Evolutionary conservation across 805 yeast species (phyloP).

Genomic region (Grigorovia yakushimaensis): DNA sequence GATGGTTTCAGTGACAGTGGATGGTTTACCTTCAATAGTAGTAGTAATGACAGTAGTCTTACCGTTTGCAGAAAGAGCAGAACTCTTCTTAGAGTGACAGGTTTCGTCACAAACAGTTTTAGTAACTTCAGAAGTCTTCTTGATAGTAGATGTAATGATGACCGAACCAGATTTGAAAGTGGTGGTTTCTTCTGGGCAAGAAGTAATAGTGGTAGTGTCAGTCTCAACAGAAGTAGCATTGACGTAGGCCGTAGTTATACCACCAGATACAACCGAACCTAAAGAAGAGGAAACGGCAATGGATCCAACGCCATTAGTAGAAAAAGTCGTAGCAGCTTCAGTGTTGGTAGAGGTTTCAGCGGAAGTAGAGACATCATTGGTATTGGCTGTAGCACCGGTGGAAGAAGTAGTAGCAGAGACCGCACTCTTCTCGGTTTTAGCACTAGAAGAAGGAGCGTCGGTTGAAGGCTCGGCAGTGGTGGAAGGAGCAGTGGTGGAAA

Average conservation of each 20-base stretch:
- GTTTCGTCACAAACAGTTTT: constrained; percentile 9
- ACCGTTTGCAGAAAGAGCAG: constrained; percentile 1
- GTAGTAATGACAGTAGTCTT: constrained; percentile 3
- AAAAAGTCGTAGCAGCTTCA: too few relatives aligned
- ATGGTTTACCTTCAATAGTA: not conserved
- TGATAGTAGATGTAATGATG: too few relatives aligned
- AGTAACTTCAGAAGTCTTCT: constrained; percentile 2
- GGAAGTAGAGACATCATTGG: too few relatives aligned
- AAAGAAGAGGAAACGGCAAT: not conserved
- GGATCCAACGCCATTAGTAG: too few relatives aligned
- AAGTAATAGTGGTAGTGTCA: not conserved
- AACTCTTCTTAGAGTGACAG: constrained; percentile 7
- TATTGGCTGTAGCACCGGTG: too few relatives aligned
- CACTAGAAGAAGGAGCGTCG: not conserved
- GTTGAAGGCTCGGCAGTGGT: not conserved
- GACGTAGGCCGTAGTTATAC: not conserved
- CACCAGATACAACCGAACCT: not conserved
- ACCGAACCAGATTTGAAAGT: too few relatives aligned
- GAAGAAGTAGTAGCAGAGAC: too few relatives aligned
- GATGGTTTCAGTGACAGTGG: constrained; percentile 5
- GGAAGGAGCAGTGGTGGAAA: not conserved
- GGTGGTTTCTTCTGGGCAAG: constrained; percentile 2
- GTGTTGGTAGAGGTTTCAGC: too few relatives aligned
- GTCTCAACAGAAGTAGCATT: not conserved
- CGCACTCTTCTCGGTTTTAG: too few relatives aligned